Percentiles rank a stretch among this genome's conserved stretches.
Conservation (phyloP, 2,329 filamentous ascomycete genomes). For the Diplodia intermedia region DNA sequence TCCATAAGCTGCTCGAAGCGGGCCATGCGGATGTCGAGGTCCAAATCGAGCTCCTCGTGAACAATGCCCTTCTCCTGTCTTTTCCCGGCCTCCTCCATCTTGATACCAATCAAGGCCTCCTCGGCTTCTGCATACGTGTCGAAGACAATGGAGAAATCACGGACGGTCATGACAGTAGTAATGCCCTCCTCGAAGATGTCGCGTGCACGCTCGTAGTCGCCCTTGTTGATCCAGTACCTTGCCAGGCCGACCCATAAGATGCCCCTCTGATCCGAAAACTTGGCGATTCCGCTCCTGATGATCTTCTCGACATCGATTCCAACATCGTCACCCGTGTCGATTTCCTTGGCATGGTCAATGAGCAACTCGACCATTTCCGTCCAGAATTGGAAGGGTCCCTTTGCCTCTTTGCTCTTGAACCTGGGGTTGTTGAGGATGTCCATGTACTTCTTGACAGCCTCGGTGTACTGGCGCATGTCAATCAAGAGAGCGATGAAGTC, state of each 20-base stretch:
- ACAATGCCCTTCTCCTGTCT: conserved; percentile 79
- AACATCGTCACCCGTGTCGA: conserved; percentile 79
- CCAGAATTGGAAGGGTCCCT: conserved; percentile 96
- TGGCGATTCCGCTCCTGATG: conserved; percentile 85
- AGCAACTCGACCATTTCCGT: conserved; percentile 95
- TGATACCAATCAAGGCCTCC: conserved; percentile 87
- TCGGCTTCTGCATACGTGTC: conserved; percentile 97
- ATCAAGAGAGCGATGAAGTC: conserved; percentile 92
- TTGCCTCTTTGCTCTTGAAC: conserved; percentile 91
- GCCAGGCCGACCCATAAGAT: conserved; percentile 95
- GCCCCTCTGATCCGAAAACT: conserved; percentile 91
- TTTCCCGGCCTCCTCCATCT: conserved; percentile 85
- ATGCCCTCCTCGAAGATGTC: conserved; percentile 97
- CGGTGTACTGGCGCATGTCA: conserved; percentile 82
- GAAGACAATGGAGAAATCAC: conserved; percentile 95
- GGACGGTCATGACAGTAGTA: conserved; percentile 97
- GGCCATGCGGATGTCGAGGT: conserved; percentile 96
- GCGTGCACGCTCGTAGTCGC: conserved; percentile 88
- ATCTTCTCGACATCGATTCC: conserved; percentile 92
- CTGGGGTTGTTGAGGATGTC: conserved; percentile 87
- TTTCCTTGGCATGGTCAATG: conserved; percentile 85
- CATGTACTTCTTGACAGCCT: conserved; percentile 91
- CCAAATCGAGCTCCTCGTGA: conserved; percentile 87
- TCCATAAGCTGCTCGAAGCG: conserved; percentile 99
- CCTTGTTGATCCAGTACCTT: conserved; percentile 94